Conservation (phyloP, 306 rosid genomes). For the Arachis hypogaea region DNA sequence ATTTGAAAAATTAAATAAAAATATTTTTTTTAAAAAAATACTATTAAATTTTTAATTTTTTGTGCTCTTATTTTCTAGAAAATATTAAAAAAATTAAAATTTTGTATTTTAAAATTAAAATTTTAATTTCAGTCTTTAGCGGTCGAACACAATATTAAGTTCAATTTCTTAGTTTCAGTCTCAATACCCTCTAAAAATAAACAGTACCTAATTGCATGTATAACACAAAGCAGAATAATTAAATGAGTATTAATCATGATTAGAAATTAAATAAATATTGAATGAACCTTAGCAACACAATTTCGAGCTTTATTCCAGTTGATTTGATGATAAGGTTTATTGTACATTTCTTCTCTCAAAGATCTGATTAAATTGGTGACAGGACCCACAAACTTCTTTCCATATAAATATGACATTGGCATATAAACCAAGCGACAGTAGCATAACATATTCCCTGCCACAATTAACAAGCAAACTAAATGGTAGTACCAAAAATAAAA, state of each 20-base stretch:
- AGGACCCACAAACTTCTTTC: constrained; percentile 69
- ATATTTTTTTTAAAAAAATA: no score
- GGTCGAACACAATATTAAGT: no score
- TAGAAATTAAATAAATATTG: background rate
- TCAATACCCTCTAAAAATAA: no score
- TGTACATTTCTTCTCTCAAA: constrained; percentile 53
- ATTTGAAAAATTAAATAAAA: no score
- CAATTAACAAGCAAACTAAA: background rate
- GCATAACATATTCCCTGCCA: constrained; percentile 71
- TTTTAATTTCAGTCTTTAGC: no score
- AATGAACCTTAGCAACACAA: constrained; percentile 47
- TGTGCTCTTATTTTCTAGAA: no score
- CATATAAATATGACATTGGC: constrained; percentile 80
- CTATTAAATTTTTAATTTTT: no score
- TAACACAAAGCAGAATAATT: background rate
- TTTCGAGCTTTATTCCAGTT: constrained; percentile 55
- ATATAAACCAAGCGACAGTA: constrained; percentile 75
- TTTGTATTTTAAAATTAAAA: no score
- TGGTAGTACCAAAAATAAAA: no score
- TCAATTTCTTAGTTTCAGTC: no score
- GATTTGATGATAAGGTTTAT: constrained; percentile 49
- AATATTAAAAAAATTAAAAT: no score
- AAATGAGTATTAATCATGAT: background rate
- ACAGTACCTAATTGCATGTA: no score
- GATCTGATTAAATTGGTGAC: constrained; percentile 48